Percentiles rank a stretch among this genome's conserved stretches.
phyloP scores from a whole-genome alignment of 2,329 filamentous ascomycete genomes.

The Sclerotinia minor region DNA sequence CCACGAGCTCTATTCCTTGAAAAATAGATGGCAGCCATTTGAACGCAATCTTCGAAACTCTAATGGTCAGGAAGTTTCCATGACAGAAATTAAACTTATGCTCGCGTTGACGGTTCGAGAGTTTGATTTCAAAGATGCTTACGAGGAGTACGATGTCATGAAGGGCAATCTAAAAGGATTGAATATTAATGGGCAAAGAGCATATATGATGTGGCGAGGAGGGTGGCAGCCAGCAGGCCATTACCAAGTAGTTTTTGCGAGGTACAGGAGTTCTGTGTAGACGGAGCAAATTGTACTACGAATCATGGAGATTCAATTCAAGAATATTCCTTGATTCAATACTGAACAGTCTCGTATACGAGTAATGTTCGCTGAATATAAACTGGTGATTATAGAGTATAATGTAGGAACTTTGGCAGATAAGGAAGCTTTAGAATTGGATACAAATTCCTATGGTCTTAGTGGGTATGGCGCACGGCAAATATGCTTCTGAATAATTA shows the following conservation, averaged over 20 bases:
- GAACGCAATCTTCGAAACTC: constrained; percentile 56
- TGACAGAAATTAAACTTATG: constrained; percentile 51
- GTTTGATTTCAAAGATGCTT: constrained; percentile 17
- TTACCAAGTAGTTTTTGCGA: constrained; percentile 12
- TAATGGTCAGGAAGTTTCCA: constrained; percentile 56
- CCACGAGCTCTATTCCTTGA: constrained; percentile 41
- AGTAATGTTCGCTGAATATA: not conserved
- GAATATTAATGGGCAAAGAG: constrained; percentile 15
- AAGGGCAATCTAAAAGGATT: not conserved
- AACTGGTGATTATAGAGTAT: not conserved
- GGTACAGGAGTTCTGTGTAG: not conserved
- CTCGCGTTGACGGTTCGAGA: constrained; percentile 44
- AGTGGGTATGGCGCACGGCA: too few relatives aligned
- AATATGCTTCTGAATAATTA: not conserved
- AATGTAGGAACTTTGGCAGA: not conserved
- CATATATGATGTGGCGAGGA: constrained; percentile 10
- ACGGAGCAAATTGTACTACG: too few relatives aligned
- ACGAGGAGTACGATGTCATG: constrained; percentile 7
- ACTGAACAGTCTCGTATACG: not conserved
- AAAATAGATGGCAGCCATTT: constrained; percentile 56
- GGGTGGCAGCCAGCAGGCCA: constrained; percentile 2
- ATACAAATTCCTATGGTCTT: not conserved
- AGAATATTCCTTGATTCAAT: not conserved
- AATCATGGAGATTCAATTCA: too few relatives aligned
- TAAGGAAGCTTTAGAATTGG: not conserved